phyloP scores from a whole-genome alignment of 2,329 filamentous ascomycete species.

The Diplodia seriata region DNA sequence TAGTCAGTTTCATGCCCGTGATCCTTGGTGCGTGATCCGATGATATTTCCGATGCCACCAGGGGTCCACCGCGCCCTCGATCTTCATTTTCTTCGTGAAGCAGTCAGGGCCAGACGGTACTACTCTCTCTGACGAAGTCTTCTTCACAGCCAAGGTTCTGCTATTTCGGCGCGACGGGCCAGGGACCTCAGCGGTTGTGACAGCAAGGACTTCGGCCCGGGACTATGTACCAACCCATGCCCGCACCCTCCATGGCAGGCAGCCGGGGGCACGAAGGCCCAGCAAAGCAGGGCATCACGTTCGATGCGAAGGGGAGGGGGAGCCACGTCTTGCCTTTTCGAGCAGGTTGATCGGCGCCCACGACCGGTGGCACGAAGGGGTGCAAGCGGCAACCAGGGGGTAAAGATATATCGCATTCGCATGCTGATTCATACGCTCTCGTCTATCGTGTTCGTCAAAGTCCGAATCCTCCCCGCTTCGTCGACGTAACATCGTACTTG shows the following conservation, averaged over 20 bases:
- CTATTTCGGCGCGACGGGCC: background rate
- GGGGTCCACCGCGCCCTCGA: background rate
- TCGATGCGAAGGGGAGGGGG: background rate
- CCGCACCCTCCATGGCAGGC: background rate
- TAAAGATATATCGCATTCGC: background rate
- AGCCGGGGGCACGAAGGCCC: background rate
- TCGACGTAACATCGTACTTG: background rate
- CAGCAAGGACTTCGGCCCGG: background rate
- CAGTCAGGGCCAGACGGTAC: background rate
- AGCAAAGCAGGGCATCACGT: background rate
- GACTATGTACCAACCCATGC: background rate
- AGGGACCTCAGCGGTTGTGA: background rate
- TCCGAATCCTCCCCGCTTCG: background rate
- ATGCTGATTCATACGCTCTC: background rate
- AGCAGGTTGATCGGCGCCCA: constrained; percentile 10
- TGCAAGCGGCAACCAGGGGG: background rate
- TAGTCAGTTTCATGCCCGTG: background rate
- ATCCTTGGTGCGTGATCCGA: background rate
- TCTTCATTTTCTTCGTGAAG: background rate
- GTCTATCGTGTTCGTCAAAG: background rate
- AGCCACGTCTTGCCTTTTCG: background rate
- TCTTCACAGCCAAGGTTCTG: background rate
- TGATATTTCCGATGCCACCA: background rate
- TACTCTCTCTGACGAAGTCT: background rate
- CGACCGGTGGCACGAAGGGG: background rate